Evolutionary conservation across 1,284 basidiomycete genomes (phyloP), one percentile per base, ranked within the genome.

Genomic region (Porogramme epimiltina): DNA sequence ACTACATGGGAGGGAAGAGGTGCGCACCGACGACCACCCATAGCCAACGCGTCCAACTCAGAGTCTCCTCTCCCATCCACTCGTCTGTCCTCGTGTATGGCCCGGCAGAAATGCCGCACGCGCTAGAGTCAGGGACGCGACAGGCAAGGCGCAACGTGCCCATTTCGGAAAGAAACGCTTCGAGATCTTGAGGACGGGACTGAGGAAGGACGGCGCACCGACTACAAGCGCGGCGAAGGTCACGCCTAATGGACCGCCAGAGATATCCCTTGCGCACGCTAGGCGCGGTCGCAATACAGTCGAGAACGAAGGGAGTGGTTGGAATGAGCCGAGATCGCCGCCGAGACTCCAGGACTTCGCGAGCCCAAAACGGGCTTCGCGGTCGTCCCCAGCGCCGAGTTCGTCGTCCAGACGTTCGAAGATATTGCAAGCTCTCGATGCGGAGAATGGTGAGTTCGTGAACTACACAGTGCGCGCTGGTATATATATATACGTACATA

Each of bases 1-100:
- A 84, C 56, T 84, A 83, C 60, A 84, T 82, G 77, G 82, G 82
- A 18, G 82, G 82, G 31, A 80, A 75, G 65, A 73, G 79, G 82
- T 80, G 41, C 44, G 49, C 38, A n/a, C 18, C 33, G 22, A 10
- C n/a, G 34, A n/a, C 10, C 9, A 16, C 41, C 44, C 9, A 19
- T 16, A 9, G 28, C 34, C n/a, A 6, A 6, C 5, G 8, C 34
- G 34, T 16, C n/a, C 16, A 37, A 6, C 9, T 16, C 9, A 37
- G 5, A 9, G 8, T 6, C 34, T 37, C n/a, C 34, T 16, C 34
- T 6, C 34, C 8, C n/a, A 18, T 37, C 9, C 34, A 16, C 34
- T 16, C 25, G 19, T 39, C 42, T 2, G 24, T 25, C n/a, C 11
- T 15, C n/a, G 45, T 22, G 15, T 9, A n/a, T 19, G 26, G 38